phyloP scores from a whole-genome alignment of 2,329 filamentous ascomycete genomes.

The Helotiales sp. region DNA sequence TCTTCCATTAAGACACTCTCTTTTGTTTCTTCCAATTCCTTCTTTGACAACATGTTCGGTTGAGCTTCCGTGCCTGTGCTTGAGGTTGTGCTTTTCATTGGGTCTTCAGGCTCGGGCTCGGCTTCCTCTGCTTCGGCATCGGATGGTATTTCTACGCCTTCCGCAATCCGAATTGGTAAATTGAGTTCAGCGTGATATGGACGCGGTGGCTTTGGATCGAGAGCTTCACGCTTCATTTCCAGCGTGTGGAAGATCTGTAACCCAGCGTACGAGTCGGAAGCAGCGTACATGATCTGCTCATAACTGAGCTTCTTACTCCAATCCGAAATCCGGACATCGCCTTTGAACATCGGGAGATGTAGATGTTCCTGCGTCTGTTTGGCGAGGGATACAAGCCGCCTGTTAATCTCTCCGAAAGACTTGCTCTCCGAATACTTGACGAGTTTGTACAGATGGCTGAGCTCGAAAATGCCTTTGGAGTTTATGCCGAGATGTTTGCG shows the following conservation, averaged over 20 bases:
- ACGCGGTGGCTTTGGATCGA: slow-evolving; percentile 72
- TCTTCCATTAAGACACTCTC: slow-evolving; percentile 38
- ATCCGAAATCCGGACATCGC: slow-evolving; percentile 69
- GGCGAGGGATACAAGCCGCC: slow-evolving; percentile 67
- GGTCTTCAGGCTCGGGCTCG: slow-evolving; percentile 14
- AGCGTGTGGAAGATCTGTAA: slow-evolving; percentile 74
- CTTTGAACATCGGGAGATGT: slow-evolving; percentile 75
- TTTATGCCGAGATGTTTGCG: slow-evolving; percentile 68
- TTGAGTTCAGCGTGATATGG: slow-evolving; percentile 72
- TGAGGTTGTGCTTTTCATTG: background rate
- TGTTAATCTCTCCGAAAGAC: slow-evolving; percentile 65
- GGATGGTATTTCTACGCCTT: slow-evolving; percentile 46
- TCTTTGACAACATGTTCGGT: slow-evolving; percentile 14
- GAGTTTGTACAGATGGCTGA: slow-evolving; percentile 81
- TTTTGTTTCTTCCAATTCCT: slow-evolving; percentile 17
- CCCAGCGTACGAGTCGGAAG: slow-evolving; percentile 82
- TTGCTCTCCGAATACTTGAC: slow-evolving; percentile 65
- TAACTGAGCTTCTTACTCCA: slow-evolving; percentile 70
- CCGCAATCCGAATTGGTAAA: slow-evolving; percentile 62
- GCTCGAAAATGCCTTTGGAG: slow-evolving; percentile 72
- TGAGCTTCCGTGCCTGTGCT: background rate
- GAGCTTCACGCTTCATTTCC: slow-evolving; percentile 67
- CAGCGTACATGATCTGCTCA: slow-evolving; percentile 75
- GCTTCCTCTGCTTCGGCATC: slow-evolving; percentile 38
- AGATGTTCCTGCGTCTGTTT: slow-evolving; percentile 73